phyloP scores from a whole-genome alignment of 2,329 filamentous ascomycete species.

The Apiospora phragmitis region DNA sequence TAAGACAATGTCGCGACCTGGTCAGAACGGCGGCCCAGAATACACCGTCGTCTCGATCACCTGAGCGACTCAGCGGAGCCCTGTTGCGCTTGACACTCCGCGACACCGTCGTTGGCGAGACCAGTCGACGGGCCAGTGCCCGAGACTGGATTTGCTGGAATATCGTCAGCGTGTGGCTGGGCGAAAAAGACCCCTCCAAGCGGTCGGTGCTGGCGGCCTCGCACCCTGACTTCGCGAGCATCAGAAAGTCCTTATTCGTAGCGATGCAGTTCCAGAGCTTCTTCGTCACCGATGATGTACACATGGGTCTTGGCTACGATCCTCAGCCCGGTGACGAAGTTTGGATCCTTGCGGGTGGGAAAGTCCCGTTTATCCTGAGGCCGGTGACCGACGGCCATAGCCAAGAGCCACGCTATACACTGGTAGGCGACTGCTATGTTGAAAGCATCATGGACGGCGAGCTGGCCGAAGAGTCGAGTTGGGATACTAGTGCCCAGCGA shows the following conservation, averaged over 20 bases:
- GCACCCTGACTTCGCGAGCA: neutral
- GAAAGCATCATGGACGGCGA: constrained; percentile 16
- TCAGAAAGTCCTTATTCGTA: neutral
- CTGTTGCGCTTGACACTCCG: neutral
- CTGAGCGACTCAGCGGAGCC: neutral
- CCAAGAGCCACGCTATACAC: neutral
- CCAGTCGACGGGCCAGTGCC: neutral
- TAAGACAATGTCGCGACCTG: neutral
- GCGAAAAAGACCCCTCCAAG: neutral
- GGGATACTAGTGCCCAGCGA: neutral
- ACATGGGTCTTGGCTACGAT: constrained; percentile 10
- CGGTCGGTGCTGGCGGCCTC: neutral
- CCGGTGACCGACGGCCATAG: neutral
- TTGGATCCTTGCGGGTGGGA: constrained; percentile 2
- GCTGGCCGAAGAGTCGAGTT: neutral
- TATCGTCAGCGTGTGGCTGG: neutral
- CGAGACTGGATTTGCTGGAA: constrained; percentile 10
- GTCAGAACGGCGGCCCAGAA: neutral
- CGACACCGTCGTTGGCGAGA: neutral
- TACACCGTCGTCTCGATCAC: neutral
- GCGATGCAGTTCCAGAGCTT: neutral
- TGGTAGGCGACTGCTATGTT: constrained; percentile 14
- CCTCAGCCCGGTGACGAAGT: constrained; percentile 9
- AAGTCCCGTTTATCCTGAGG: constrained; percentile 9
- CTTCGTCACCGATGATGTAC: constrained; percentile 5